phyloP scores from a whole-genome alignment of 176 grass and related monocot species.

The Cenchrus fungigraminus region DNA sequence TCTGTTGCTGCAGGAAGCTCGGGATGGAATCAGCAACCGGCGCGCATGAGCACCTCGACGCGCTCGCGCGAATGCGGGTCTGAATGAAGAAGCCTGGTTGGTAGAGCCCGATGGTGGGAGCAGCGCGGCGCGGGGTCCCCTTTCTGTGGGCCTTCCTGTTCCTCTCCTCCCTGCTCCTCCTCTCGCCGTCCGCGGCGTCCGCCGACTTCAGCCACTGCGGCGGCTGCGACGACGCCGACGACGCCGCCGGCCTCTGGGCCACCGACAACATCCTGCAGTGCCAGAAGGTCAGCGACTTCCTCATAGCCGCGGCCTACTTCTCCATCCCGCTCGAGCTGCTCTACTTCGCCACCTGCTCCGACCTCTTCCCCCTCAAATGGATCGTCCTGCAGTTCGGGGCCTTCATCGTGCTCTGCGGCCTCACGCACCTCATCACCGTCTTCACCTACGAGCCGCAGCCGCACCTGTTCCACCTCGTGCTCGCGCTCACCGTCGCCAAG shows the following conservation, averaged over 20 bases:
- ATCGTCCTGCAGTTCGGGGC: slow-evolving; percentile 84
- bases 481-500: slow-evolving; percentile 75
- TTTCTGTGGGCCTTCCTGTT: slow-evolving; percentile 43
- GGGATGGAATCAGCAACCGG: not conserved
- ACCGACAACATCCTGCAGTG: slow-evolving; percentile 64
- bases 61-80: slow-evolving; percentile 12
- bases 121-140: slow-evolving; percentile 44
- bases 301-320: slow-evolving; percentile 85
- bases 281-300: slow-evolving; percentile 79
- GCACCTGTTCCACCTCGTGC: slow-evolving; percentile 68
- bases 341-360: slow-evolving; percentile 76
- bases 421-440: slow-evolving; percentile 82
- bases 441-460: slow-evolving; percentile 78
- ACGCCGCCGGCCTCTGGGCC: slow-evolving; percentile 45
- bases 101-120: slow-evolving; percentile 64
- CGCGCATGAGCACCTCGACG: not conserved
- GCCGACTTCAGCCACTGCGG: slow-evolving; percentile 56
- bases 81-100: slow-evolving; percentile 53
- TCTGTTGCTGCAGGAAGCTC: not conserved
- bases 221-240: slow-evolving; percentile 46
- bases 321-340: slow-evolving; percentile 86
- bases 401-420: slow-evolving; percentile 96
- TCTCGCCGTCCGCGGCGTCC: not conserved
- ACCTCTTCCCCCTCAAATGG: slow-evolving; percentile 82
- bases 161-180: slow-evolving; percentile 42